phyloP scores from a whole-genome alignment of 352 stramenopile species.

The Pythium dissimile region DNA sequence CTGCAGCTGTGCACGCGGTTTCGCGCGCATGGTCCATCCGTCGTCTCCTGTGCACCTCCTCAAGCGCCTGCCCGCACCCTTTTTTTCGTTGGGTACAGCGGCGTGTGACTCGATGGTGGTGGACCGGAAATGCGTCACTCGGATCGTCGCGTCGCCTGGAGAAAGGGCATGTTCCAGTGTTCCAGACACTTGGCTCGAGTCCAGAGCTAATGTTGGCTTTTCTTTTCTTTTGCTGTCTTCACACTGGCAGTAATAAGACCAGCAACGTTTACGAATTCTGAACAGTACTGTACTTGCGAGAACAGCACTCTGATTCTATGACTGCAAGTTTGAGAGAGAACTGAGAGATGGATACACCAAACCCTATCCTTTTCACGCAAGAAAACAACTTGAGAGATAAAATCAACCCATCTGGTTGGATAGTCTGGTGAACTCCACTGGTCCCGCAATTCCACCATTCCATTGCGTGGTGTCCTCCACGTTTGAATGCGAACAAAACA shows the following conservation, averaged over 20 bases:
- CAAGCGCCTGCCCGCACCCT: background rate
- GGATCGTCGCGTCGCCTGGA: background rate
- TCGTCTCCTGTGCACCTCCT: conserved; percentile 4
- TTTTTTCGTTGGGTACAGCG: background rate
- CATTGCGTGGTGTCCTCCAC: too few relatives aligned
- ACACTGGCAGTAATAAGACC: too few relatives aligned
- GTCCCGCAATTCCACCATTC: background rate
- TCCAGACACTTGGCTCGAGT: too few relatives aligned
- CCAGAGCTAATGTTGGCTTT: too few relatives aligned
- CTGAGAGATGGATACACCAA: background rate
- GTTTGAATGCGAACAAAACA: background rate
- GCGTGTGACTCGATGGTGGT: conserved; percentile 4
- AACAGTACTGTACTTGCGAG: too few relatives aligned
- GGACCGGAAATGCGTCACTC: background rate
- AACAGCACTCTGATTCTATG: too few relatives aligned
- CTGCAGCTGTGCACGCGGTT: background rate
- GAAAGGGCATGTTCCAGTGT: background rate
- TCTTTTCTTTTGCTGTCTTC: too few relatives aligned
- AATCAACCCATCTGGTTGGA: background rate
- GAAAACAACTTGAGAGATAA: background rate
- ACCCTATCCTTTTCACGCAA: background rate
- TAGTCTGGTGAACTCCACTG: background rate
- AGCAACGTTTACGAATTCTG: too few relatives aligned
- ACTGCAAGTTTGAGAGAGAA: too few relatives aligned
- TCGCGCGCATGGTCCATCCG: background rate